Base-by-base conservation (phyloP, 2,329 filamentous ascomycete species). In the Claviceps humidiphila region DNA sequence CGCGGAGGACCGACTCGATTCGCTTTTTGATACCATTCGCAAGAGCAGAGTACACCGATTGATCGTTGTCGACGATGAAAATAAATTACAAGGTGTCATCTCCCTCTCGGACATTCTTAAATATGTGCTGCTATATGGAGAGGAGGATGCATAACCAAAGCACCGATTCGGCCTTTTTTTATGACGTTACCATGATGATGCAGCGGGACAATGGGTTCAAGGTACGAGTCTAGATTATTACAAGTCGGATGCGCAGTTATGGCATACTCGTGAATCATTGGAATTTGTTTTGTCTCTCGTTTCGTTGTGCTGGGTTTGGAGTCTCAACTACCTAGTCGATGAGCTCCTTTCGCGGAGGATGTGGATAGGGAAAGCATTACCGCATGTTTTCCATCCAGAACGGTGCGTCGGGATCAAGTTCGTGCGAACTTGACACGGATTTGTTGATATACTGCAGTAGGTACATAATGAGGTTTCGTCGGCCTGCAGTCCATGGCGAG, bases 21-120 rank as follows among this genome's bases (percentile, higher is more conserved):
- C 90, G 11, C 93, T 98, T 59, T 97, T 97, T 66, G 90, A 96
- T 67, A 97, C 93, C 1, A 87, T 98, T 59, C 87, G 91, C 59
- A 94, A 91, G 71, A 95, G 90, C 46, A 80, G 94, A 55, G 91
- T 98, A 30, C 93, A 98, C 69, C 81, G 93, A 57, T 75, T 98
- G 58, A 84, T 97, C 53, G 85, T 98, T 48, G 87, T 98, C 53
- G 90, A 98, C 67, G 89, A 96, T 58, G 80, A 90, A 50, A 88
- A 84, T 64, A 82, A 84, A 59, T 80, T 98, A 52, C 87, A 85
- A 66, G 93, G 93, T 47, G 81, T 98, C 52, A 82, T 98, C 55
- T 96, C 90, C 6, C 75, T 98, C 51, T 97, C 91, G 54, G 93
- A 98, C 69, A 96, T 98, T 58, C 78, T 98, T 59, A 89, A 95